Conservation (phyloP, 345 rosid genomes). For the Eucalyptus sp. region DNA sequence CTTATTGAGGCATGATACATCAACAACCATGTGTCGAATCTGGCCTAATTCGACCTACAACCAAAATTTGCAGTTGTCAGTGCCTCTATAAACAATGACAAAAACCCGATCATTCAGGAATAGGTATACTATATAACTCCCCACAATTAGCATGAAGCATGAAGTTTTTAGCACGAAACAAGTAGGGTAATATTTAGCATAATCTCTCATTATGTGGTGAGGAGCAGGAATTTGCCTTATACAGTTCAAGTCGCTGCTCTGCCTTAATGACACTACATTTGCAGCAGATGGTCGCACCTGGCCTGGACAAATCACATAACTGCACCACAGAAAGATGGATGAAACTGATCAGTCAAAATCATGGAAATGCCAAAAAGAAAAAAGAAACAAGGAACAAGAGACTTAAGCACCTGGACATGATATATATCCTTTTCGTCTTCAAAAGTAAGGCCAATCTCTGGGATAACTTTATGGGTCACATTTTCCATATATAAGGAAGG, state of each 20-base stretch:
- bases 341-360: background rate
- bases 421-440: constrained; percentile 35
- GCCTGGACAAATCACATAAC: background rate
- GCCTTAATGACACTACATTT: constrained; percentile 29
- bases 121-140: background rate
- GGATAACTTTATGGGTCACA: constrained; percentile 17
- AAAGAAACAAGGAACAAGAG: background rate
- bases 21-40: constrained; percentile 38
- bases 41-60: constrained; percentile 32
- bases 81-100: background rate
- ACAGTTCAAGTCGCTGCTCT: constrained; percentile 36
- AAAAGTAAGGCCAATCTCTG: constrained; percentile 18
- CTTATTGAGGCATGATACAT: constrained; percentile 48
- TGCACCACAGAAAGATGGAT: background rate
- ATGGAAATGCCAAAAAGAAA: background rate
- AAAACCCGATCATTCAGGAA: background rate
- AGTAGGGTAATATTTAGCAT: background rate
- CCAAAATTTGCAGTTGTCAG: background rate
- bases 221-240: constrained; percentile 23
- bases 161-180: background rate
- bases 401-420: constrained; percentile 36
- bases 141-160: background rate
- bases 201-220: background rate
- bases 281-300: constrained; percentile 17
- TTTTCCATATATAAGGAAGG: constrained; percentile 26